Evolutionary conservation across 1,284 basidiomycete genomes (phyloP), one percentile per base, ranked within the genome.

Genomic region (Neonothopanus nambi): DNA sequence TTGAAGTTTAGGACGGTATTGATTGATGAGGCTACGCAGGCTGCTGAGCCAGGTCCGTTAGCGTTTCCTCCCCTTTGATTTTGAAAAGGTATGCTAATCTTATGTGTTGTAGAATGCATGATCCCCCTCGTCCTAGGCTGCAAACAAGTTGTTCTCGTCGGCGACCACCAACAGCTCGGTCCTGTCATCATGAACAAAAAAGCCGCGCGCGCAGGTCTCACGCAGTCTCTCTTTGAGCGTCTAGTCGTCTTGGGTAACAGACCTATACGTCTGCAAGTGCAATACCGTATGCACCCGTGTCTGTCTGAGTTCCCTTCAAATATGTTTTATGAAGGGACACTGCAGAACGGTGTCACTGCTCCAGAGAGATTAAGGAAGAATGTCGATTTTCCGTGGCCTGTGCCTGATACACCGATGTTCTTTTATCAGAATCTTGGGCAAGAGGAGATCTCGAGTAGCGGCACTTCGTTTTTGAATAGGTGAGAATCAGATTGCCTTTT

Each of bases 181-280:
- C 97, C 97, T 9, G 97, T 98, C 62, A 98, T 99, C 69, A 99
- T 99, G 97, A 99, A 98, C 84, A 99, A 98, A 82, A 98, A 99
- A 70, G 97, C 96, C 1, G 97, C 97, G 0, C 88, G 94, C 13
- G 97, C 97, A 0, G 97, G 97, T 26, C 81, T 99, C 40, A 98
- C 95, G 0, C 95, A 98, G 68, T 98, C 95, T 1, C 85, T 99
- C 21, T 99, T 99, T 65, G 97, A 99, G 70, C 90, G 97, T 36
- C 85, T 99, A 48, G 95, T 99, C 60, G 81, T 98, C 47, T 87
- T 99, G 52, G 89, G 91, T 44, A 99, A 99, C 71, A 85, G 94
- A 21, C 97, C 97, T 17, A 99, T 99, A 65, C 94, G 97, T 58
- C 82, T 99, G 33, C 95, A 99, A 74, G 97, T 99, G 41, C 97